phyloP scores from a whole-genome alignment of 1,284 basidiomycete genomes.

The Laetiporus sulphureus region DNA sequence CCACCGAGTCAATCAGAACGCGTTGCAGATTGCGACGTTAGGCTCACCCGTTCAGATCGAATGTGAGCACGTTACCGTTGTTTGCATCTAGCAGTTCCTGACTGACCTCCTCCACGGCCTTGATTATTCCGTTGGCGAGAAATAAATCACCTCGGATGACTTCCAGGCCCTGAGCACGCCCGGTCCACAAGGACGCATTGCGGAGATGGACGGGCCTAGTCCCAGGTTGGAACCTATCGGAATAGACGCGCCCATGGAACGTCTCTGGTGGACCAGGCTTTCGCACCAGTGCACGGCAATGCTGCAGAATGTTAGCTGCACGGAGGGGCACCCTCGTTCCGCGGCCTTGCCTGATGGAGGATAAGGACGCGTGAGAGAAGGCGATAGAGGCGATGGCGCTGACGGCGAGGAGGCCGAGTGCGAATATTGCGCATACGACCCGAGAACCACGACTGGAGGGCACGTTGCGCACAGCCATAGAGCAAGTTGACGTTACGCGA shows the following conservation, averaged over 20 bases:
- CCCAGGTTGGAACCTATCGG: slow-evolving; percentile 45
- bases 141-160: slow-evolving; percentile 45
- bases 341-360: not conserved
- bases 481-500: no score
- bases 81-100: slow-evolving; percentile 17
- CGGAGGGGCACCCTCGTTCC: slow-evolving; percentile 16
- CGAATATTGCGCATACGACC: no score
- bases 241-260: slow-evolving; percentile 35
- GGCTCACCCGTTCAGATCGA: not conserved
- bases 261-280: slow-evolving; percentile 32
- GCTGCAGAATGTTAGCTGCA: slow-evolving; percentile 13
- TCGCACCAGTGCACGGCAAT: slow-evolving; percentile 19
- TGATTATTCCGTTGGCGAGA: slow-evolving; percentile 48
- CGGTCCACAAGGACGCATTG: slow-evolving; percentile 65
- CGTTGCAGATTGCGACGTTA: not conserved
- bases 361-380: not conserved
- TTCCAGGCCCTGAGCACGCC: slow-evolving; percentile 43
- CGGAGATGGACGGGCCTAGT: slow-evolving; percentile 34
- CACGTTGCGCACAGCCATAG: no score
- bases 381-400: not conserved
- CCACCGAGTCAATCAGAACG: not conserved
- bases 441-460: no score
- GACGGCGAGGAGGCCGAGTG: no score
- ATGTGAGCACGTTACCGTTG: slow-evolving; percentile 8
- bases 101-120: slow-evolving; percentile 38